Base-by-base conservation (phyloP, 2,329 filamentous ascomycete genomes). In the Erysiphe neolycopersici region DNA sequence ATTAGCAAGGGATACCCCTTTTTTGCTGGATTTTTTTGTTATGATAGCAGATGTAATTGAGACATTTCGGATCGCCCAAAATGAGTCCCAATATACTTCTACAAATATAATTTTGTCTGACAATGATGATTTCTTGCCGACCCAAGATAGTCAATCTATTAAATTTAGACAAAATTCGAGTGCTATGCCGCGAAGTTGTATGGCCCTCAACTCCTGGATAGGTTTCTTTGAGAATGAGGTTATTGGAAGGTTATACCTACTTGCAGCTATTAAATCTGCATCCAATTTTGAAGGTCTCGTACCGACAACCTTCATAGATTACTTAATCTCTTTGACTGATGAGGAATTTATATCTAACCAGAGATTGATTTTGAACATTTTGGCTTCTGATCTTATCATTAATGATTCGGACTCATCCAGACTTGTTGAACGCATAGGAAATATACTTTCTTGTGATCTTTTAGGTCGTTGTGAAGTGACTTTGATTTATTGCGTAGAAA, bases 391-490 rank as follows among this genome's bases (percentile, higher is more conserved):
- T 49, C 56, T 74, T 1, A 55, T 64, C n/a, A 55, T 69, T 12
- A 59, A 61, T 11, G 56, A 61, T 0, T 62, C 65, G 11, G 62
- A 65, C 47, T 65, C 67, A 1, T 48, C 60, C 10, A 57, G 51
- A 3, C 57, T 76, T 1, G 56, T 76, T 18, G 59, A 68, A 47
- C 62, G 63, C 29, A 53, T 72, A 5, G 71, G 69, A 1, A 54
- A 53, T 0, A 60, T 74, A 6, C 64, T 76, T 18, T 60, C 63
- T 13, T 61, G 65, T 3, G 69, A 73, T 46, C 67, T 71, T 26
- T 77, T 77, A 51, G 72, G 76, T 45, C 72, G 73, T 49, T 87
- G 78, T 47, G 85, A 94, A 59, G 70, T 76, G 17, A 73, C 79
- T 4, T 62, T 83, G 41, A 68, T 67, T 38, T 62, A 75, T 16